These are phyloP conservation scores for Chytridiales sp. DNA, from an alignment of 371 early-diverging fungal species.

Conservation along the genomic window DNA sequence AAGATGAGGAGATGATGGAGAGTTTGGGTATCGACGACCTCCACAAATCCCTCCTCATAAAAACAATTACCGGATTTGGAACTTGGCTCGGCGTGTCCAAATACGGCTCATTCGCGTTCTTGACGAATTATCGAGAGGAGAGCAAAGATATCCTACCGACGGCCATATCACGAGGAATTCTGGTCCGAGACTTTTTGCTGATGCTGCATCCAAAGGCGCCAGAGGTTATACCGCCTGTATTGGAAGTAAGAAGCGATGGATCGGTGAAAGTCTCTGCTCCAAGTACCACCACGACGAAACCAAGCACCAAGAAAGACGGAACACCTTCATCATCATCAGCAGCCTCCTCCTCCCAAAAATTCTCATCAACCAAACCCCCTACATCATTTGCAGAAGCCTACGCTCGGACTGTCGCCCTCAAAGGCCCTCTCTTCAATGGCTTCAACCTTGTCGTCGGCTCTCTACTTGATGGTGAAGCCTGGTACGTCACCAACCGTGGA, in stretches of 20 bases:
- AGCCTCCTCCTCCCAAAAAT: constrained; percentile 11
- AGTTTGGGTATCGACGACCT: background rate
- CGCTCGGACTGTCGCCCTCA: background rate
- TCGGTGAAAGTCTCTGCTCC: too few relatives aligned
- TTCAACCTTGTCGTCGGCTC: constrained; percentile 45
- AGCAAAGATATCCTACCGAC: constrained; percentile 8
- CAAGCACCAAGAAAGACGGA: too few relatives aligned
- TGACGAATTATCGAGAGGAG: constrained; percentile 42
- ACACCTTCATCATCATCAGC: background rate
- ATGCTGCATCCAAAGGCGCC: background rate
- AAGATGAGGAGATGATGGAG: background rate
- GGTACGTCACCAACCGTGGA: constrained; percentile 29
- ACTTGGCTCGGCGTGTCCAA: constrained; percentile 41
- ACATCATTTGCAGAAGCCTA: constrained; percentile 9
- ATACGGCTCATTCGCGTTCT: constrained; percentile 34
- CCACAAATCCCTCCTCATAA: background rate
- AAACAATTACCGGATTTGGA: constrained; percentile 8
- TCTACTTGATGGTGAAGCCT: background rate
- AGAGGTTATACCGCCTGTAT: background rate
- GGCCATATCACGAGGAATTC: constrained; percentile 30
- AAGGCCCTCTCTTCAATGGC: constrained; percentile 32
- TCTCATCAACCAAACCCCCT: background rate
- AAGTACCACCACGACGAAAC: too few relatives aligned
- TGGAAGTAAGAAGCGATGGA: too few relatives aligned
- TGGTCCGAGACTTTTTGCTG: constrained; percentile 35